Percentiles rank a stretch among this genome's conserved stretches.
Conservation (phyloP, 306 rosid species). For the Cicer chorassanicum region DNA sequence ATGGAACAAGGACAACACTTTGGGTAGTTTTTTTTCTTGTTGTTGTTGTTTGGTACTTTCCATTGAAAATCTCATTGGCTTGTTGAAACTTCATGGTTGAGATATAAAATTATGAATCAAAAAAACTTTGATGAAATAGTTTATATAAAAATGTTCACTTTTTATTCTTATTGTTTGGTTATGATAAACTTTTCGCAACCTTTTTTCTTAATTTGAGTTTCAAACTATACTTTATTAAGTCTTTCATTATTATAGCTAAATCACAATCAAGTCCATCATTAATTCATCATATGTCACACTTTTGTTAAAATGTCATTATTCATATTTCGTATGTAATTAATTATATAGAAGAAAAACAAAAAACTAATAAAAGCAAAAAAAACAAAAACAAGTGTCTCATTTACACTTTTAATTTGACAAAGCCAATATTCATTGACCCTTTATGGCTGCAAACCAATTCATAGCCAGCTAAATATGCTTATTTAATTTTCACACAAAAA, state of each 20-base stretch:
- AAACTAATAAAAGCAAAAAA: not conserved
- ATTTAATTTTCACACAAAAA: not conserved
- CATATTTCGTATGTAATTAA: not conserved
- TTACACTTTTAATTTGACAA: not conserved
- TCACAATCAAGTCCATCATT: conserved; percentile 7
- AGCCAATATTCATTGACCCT: conserved; percentile 13
- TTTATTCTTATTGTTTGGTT: conserved; percentile 14
- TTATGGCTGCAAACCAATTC: conserved; percentile 39
- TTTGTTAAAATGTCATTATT: conserved; percentile 30
- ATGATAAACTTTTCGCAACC: conserved; percentile 22
- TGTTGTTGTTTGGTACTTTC: conserved; percentile 37
- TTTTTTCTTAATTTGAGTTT: not conserved
- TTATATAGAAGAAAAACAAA: not conserved
- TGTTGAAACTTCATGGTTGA: conserved; percentile 58
- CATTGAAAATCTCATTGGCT: conserved; percentile 48
- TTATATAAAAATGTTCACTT: conserved; percentile 38
- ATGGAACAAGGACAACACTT: conserved; percentile 42
- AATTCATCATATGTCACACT: conserved; percentile 28
- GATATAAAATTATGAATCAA: conserved; percentile 37
- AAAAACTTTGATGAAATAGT: conserved; percentile 23
- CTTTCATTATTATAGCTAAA: conserved; percentile 1
- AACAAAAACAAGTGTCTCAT: not conserved
- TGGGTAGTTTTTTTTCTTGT: conserved; percentile 42
- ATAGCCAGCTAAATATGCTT: conserved; percentile 33
- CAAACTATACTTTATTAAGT: not conserved